Conservation (phyloP, 176 grass and related monocot genomes). For the Ensete ventricosum region DNA sequence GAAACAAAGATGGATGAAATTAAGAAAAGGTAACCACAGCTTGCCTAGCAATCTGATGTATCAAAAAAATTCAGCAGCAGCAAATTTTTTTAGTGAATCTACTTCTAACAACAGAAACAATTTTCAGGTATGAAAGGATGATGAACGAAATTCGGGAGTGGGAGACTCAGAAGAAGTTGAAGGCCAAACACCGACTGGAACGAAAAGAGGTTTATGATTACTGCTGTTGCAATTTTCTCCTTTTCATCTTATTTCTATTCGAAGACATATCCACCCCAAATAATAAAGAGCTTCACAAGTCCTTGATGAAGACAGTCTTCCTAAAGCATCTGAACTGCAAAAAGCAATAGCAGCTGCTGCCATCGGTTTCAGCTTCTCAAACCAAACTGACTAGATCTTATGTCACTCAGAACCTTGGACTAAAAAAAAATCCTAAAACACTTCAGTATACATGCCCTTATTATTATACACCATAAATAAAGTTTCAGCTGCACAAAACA, state of each 20-base stretch:
- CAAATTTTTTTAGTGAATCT: not conserved
- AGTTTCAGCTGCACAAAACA: too few species aligned
- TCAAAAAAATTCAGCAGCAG: not conserved
- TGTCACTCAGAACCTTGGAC: not conserved
- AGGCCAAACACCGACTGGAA: slow-evolving; percentile 51
- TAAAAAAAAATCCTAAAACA: not conserved
- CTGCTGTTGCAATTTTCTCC: not conserved
- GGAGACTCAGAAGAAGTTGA: slow-evolving; percentile 74
- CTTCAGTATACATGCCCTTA: not conserved
- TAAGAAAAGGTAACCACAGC: slow-evolving; percentile 33
- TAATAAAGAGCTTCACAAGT: not conserved
- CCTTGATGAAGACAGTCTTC: not conserved
- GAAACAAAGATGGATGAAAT: slow-evolving; percentile 43
- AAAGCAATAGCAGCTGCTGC: not conserved
- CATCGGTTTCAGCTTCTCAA: not conserved
- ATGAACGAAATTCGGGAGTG: slow-evolving; percentile 52
- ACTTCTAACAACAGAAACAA: not conserved
- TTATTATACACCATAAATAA: too few species aligned
- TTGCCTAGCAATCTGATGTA: not conserved
- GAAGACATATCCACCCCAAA: not conserved
- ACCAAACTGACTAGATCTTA: not conserved
- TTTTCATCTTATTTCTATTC: not conserved
- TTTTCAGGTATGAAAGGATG: slow-evolving; percentile 66
- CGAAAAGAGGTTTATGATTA: slow-evolving; percentile 59
- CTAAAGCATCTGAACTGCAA: not conserved